phyloP scores from a whole-genome alignment of 331 rosid species.

The Prunus yedoensis region DNA sequence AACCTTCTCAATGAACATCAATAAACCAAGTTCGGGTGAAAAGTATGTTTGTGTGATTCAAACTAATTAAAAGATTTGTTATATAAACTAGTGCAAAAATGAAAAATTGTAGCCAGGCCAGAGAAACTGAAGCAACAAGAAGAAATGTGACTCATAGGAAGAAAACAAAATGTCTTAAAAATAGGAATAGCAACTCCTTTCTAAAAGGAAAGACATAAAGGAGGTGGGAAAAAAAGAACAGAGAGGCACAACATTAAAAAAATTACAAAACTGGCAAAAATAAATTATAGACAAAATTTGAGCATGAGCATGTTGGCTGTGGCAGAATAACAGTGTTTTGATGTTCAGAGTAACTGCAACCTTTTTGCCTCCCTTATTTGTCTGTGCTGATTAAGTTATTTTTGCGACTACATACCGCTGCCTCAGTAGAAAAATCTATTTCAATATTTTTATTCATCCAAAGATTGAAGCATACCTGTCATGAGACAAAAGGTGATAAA shows the following conservation, averaged over 20 bases:
- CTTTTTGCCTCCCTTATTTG: not conserved
- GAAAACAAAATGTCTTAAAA: not conserved
- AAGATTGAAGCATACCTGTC: not conserved
- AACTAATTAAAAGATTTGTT: not conserved
- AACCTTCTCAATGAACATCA: slow-evolving; percentile 13
- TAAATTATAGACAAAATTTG: too few species aligned
- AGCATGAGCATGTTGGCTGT: not conserved
- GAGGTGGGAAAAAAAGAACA: too few species aligned
- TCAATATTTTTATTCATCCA: not conserved
- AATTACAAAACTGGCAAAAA: too few species aligned
- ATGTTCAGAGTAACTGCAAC: not conserved
- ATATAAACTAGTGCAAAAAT: too few species aligned
- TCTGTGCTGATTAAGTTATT: not conserved
- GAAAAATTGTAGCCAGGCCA: not conserved
- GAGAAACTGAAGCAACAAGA: too few species aligned
- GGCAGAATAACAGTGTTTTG: not conserved
- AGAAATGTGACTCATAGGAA: not conserved
- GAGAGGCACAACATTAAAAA: too few species aligned
- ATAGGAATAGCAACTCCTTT: not conserved
- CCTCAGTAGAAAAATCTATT: not conserved
- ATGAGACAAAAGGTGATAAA: not conserved
- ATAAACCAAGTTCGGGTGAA: not conserved
- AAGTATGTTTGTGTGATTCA: not conserved
- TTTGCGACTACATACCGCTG: not conserved
- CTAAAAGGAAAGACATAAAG: not conserved